Evolutionary conservation across 768 basidiomycete species (phyloP), one percentile per base, ranked within the genome.

Genomic region (Suillus luteus): DNA sequence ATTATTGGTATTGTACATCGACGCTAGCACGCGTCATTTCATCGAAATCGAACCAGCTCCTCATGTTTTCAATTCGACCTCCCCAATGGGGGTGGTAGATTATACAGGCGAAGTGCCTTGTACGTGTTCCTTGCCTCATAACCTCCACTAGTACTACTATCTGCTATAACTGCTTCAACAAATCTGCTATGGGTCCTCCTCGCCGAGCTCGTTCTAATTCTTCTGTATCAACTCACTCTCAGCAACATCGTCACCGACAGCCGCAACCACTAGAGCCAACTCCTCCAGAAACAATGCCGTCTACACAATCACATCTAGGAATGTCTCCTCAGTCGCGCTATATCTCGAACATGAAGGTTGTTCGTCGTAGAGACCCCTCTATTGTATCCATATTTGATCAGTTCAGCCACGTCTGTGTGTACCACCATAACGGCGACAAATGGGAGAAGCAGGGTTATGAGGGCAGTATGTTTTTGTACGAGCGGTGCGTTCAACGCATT

Each of bases 381-480:
- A 93, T 95, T 68, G 78, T 83, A 61, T 86, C 88, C 38, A 92
- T 94, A 69, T 86, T 93, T 68, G 92, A 95, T 78, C 91, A 93
- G 70, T 93, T 93, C 81, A 91, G 88, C 69, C 91, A 93, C 78
- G 91, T 92, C 62, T 92, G 91, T 77, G 80, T 92, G 61, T 92
- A 93, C 69, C 87, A 90, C 71, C 83, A 87, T 71, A 87, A 91
- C 67, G 89, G 82, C 8, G 77, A 83, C 69, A 88, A 86, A 71
- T 95, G 92, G 92, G 86, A 87, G 75, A 93, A 92, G 75, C 85
- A 89, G 65, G 92, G 92, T 49, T 90, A 77, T 72, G 92, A 95
- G 73, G 93, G 92, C n/a, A 89, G 85, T 77, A 92, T 94, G 87
- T 94, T 95, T 77, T 79, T 95, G 68, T 92, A 90, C 70, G 92